These are phyloP conservation scores for Ehretia macrophylla DNA, from an alignment of 257 asterid genomes.

Conservation along the genomic window DNA sequence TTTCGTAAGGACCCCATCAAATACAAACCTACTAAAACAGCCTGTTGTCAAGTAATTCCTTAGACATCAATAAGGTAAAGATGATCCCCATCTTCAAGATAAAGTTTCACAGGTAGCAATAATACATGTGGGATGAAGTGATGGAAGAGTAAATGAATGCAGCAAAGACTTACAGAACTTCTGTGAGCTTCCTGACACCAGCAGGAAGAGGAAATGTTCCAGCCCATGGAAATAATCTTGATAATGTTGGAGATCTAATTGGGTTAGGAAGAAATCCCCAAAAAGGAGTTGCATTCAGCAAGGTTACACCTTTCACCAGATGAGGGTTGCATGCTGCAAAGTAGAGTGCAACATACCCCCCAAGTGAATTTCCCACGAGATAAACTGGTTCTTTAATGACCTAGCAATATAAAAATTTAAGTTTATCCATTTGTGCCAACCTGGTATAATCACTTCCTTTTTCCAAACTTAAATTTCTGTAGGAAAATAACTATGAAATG, in stretches of 20 bases:
- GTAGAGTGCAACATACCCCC: slow-evolving; percentile 86
- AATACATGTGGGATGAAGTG: not conserved
- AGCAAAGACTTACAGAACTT: slow-evolving; percentile 50
- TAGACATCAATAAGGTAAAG: too few relatives aligned
- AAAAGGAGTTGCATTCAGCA: slow-evolving; percentile 91
- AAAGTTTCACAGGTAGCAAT: not conserved
- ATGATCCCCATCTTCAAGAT: too few relatives aligned
- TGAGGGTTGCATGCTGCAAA: slow-evolving; percentile 80
- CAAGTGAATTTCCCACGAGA: slow-evolving; percentile 91
- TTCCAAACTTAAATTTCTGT: too few relatives aligned
- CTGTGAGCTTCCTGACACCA: slow-evolving; percentile 45
- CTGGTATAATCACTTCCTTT: too few relatives aligned
- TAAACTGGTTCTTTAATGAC: slow-evolving; percentile 88
- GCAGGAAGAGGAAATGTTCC: slow-evolving; percentile 92
- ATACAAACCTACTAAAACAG: too few relatives aligned
- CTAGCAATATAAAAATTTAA: slow-evolving; percentile 33
- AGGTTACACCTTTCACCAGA: slow-evolving; percentile 81
- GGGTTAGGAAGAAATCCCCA: slow-evolving; percentile 97
- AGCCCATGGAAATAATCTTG: slow-evolving; percentile 79
- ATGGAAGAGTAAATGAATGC: not conserved
- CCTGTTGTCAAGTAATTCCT: too few relatives aligned
- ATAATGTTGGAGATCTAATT: slow-evolving; percentile 62
- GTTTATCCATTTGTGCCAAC: not conserved
- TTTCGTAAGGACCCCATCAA: too few relatives aligned
- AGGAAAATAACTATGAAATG: too few relatives aligned